Base-by-base conservation (phyloP, 1,139 yeast species). In the Debaryomycetaceae sp. region DNA sequence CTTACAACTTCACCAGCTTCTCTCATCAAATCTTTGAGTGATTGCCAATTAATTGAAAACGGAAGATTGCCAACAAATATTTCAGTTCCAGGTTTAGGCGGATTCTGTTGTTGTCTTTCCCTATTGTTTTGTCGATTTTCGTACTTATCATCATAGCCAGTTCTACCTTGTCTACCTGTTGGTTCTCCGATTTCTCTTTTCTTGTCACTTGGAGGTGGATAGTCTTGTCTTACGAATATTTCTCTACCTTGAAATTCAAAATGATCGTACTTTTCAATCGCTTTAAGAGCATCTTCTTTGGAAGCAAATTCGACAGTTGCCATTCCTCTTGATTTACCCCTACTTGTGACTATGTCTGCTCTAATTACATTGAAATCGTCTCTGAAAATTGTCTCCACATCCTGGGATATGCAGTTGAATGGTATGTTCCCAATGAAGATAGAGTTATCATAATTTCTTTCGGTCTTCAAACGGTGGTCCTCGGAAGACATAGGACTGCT, bases 241-340 rank as follows among this genome's bases (percentile, higher is more conserved):
- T 81, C 83, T 59, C 98, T 81, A 13, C 92, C 96, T 57, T 73
- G 69, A 49, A 84, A 78, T 37, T 71, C 75, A 28, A 78, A 72
- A 56, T 86, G 85, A 62, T 87, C 86, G 55, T 76, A 83, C 50
- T 79, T 74, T 40, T 71, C 68, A 49, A 92, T 88, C 17, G 98
- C 98, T 30, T 69, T 73, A 41, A 74, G 76, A 3, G 91, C 98
- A 43, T 81, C 87, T 17, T 78, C 83, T 41, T 75, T 70, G 39
- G 72, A 70, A 11, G 81, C 70, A 56, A 85, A 92, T 61, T 92
- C 98, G 31, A 92, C 97, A 15, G 96, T 87, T 38, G 91, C 94
- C 92, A 83, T 85, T 48, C 98, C 91, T 67, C 94, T 73, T 61
- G 91, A 84, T 54, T 87, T 87, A 41, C 95, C 95, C 50, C 84